Percentiles rank a stretch among this genome's conserved stretches.
Evolutionary conservation across 2,329 filamentous ascomycete species (phyloP).

Genomic region (Thielaviopsis ethacetica): DNA sequence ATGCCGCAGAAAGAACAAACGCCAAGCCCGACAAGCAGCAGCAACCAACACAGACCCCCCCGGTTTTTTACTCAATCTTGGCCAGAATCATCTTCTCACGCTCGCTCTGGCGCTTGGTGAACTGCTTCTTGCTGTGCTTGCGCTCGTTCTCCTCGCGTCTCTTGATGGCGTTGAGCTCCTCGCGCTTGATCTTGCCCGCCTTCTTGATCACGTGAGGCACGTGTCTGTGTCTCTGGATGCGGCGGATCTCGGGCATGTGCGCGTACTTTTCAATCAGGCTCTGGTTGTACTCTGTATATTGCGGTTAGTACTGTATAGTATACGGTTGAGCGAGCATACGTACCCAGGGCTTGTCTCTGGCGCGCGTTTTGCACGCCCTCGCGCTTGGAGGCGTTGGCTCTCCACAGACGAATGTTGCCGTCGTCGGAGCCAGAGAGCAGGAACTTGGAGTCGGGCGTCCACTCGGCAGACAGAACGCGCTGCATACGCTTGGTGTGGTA

Average conservation of each 20-base stretch:
- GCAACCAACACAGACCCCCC: neutral
- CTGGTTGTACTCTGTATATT: constrained; percentile 58
- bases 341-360: constrained; percentile 58
- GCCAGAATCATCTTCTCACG: constrained; percentile 86
- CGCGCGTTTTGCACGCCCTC: constrained; percentile 73
- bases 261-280: constrained; percentile 68
- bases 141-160: constrained; percentile 85
- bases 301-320: neutral
- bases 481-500: constrained; percentile 99
- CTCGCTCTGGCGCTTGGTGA: constrained; percentile 56
- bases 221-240: constrained; percentile 83
- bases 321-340: neutral
- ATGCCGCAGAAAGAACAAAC: neutral
- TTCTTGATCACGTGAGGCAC: constrained; percentile 90
- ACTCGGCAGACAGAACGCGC: constrained; percentile 70
- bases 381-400: constrained; percentile 66
- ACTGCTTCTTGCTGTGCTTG: constrained; percentile 74
- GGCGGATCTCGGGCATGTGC: constrained; percentile 90
- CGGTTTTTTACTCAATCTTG: constrained; percentile 30
- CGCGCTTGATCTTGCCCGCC: constrained; percentile 82
- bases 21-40: neutral
- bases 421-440: constrained; percentile 85
- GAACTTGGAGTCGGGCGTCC: constrained; percentile 81
- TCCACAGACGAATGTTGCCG: constrained; percentile 75
- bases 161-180: constrained; percentile 79